Conservation (phyloP, 768 basidiomycete species). For the Amanita rubescens region DNA sequence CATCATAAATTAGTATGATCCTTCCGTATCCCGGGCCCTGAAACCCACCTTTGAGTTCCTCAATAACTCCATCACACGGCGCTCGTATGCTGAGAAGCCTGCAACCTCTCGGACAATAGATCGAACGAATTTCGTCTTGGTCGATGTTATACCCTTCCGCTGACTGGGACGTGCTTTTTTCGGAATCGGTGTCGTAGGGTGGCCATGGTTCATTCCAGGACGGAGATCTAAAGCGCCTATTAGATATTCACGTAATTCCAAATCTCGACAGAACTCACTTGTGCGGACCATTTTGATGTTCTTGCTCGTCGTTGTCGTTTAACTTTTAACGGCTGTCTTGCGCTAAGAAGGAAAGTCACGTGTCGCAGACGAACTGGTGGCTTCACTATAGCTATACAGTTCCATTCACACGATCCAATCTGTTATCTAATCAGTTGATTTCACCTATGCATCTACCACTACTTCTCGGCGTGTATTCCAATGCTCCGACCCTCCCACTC, state of each 20-base stretch:
- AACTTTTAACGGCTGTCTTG: not conserved
- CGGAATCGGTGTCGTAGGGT: slow-evolving; percentile 79
- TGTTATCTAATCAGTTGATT: slow-evolving; percentile 16
- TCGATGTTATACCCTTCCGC: slow-evolving; percentile 86
- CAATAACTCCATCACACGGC: slow-evolving; percentile 95
- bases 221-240: slow-evolving; percentile 69
- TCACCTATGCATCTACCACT: slow-evolving; percentile 26
- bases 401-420: slow-evolving; percentile 18
- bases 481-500: slow-evolving; percentile 29
- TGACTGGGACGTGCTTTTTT: slow-evolving; percentile 74
- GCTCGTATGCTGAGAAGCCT: slow-evolving; percentile 96
- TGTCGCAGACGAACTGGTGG: slow-evolving; percentile 29
- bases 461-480: slow-evolving; percentile 31
- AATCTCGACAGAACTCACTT: slow-evolving; percentile 43
- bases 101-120: slow-evolving; percentile 93
- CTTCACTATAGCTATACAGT: slow-evolving; percentile 65
- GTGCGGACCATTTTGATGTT: slow-evolving; percentile 61
- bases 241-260: slow-evolving; percentile 11
- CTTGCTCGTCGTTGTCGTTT: not conserved
- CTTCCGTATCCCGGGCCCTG: not conserved
- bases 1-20: not conserved
- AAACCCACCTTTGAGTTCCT: slow-evolving; percentile 87
- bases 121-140: slow-evolving; percentile 91
- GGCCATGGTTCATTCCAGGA: slow-evolving; percentile 80
- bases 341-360: slow-evolving; percentile 19